Conservation (phyloP, 2,329 filamentous ascomycete genomes). For the Diaporthe caulivora region DNA sequence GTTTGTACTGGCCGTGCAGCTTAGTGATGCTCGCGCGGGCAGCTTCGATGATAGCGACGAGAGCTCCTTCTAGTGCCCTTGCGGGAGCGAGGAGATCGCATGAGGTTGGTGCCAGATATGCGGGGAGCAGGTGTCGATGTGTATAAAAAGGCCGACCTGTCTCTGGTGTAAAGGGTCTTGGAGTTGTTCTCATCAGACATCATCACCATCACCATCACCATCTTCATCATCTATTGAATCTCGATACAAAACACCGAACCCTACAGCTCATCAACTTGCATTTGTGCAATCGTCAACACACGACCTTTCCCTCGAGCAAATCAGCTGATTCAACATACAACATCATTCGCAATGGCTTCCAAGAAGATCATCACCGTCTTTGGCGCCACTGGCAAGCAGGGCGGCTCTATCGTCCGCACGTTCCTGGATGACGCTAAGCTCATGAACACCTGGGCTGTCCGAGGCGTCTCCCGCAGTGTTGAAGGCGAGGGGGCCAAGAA, state of each 20-base stretch:
- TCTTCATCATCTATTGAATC: background rate
- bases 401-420: conserved; percentile 64
- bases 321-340: background rate
- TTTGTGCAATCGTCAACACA: background rate
- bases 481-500: conserved; percentile 57
- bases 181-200: conserved; percentile 25
- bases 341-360: conserved; percentile 28
- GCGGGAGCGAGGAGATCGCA: background rate
- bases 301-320: background rate
- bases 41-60: background rate
- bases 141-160: conserved; percentile 22
- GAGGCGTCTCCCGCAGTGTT: conserved; percentile 66
- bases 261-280: background rate
- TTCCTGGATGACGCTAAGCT: conserved; percentile 55
- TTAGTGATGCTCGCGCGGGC: conserved; percentile 14
- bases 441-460: conserved; percentile 62
- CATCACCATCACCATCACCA: background rate
- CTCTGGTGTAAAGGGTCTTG: conserved; percentile 10
- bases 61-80: background rate
- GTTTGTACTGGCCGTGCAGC: background rate
- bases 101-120: background rate
- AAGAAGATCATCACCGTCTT: conserved; percentile 66
- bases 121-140: background rate
- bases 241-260: background rate
- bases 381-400: conserved; percentile 72